Percentiles rank a stretch among this genome's conserved stretches.
Conservation (phyloP, 371 early-diverging fungal genomes). For the Nematocida parisii region DNA sequence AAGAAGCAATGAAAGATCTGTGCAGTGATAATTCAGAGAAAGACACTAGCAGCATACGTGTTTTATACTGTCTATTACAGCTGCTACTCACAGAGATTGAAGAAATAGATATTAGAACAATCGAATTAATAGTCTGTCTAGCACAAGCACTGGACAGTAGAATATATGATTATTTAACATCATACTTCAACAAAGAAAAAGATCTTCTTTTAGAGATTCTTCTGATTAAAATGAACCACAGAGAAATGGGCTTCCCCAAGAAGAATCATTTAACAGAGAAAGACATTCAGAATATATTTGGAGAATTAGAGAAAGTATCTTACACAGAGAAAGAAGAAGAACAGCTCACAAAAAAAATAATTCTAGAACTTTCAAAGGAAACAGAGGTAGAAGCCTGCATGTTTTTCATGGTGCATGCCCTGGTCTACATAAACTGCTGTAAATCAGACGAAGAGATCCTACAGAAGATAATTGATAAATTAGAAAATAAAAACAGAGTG, state of each 20-base stretch:
- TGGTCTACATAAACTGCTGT: conserved; percentile 12
- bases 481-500: conserved; percentile 39
- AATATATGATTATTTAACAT: conserved; percentile 31
- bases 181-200: conserved; percentile 48
- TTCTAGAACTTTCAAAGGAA: conserved; percentile 20
- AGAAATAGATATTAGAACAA: conserved; percentile 26
- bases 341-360: conserved; percentile 7
- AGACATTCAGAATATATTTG: conserved; percentile 27
- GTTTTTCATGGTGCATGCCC: conserved; percentile 7
- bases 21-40: background rate
- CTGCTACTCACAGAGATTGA: conserved; percentile 35
- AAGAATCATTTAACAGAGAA: conserved; percentile 23
- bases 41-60: background rate
- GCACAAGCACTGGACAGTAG: conserved; percentile 29
- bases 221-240: conserved; percentile 31
- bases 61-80: conserved; percentile 16
- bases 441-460: conserved; percentile 21
- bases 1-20: background rate
- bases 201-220: conserved; percentile 50
- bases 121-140: conserved; percentile 34
- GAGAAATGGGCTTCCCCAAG: conserved; percentile 5
- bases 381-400: conserved; percentile 2
- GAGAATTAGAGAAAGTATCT: background rate
- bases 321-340: conserved; percentile 26
- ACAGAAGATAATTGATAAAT: conserved; percentile 4